Evolutionary conservation across 2,329 filamentous ascomycete genomes (phyloP).

Genomic region (Colletotrichum truncatum): DNA sequence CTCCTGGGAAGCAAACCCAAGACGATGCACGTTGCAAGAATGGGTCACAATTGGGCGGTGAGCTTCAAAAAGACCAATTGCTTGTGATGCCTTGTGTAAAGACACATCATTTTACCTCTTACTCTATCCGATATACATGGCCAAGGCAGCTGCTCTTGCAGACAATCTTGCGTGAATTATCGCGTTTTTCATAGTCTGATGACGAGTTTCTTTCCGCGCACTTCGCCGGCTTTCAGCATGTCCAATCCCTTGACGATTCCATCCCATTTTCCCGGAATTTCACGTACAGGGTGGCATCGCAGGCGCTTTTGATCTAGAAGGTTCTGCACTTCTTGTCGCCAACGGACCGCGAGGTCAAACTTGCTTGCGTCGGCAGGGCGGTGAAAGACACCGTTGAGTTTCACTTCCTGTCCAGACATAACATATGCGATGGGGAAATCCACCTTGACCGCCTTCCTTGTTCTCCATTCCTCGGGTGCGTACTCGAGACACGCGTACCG

Average conservation of each 20-base stretch:
- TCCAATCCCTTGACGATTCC: neutral
- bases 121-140: too few species aligned
- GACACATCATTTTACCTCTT: too few species aligned
- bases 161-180: too few species aligned
- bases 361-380: neutral
- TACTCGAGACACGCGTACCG: constrained; percentile 43
- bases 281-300: constrained; percentile 4
- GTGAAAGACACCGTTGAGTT: constrained; percentile 2
- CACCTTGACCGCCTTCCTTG: constrained; percentile 34
- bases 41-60: too few species aligned
- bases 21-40: too few species aligned
- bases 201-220: constrained; percentile 1
- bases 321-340: constrained; percentile 25
- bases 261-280: neutral
- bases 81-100: too few species aligned
- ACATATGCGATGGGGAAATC: constrained; percentile 35
- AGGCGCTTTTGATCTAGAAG: constrained; percentile 13
- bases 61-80: too few species aligned
- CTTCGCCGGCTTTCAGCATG: neutral
- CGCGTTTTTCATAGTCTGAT: neutral
- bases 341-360: constrained; percentile 5
- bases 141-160: too few species aligned
- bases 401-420: constrained; percentile 4
- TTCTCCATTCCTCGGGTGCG: constrained; percentile 32
- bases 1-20: too few species aligned